Conservation (phyloP, 2,329 filamentous ascomycete species). For the Ceratocystis lukuohia region DNA sequence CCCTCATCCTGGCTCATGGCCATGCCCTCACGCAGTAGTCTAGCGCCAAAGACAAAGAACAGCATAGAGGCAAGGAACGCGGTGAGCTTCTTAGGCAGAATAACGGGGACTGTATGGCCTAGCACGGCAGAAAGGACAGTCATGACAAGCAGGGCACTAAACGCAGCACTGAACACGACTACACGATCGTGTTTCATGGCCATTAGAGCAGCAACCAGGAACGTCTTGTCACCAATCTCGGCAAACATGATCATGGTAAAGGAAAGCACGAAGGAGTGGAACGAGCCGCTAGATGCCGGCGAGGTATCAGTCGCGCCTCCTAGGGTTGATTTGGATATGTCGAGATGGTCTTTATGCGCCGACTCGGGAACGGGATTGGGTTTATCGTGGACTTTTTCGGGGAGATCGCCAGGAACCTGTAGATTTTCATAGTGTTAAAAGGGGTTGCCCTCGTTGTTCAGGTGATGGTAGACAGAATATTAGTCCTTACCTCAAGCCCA, state of each 20-base stretch:
- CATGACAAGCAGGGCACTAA: constrained; percentile 83
- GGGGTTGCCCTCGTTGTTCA: neutral
- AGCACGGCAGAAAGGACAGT: constrained; percentile 85
- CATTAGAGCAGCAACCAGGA: constrained; percentile 93
- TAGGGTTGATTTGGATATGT: constrained; percentile 29
- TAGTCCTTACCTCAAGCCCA: constrained; percentile 44
- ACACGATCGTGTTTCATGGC: constrained; percentile 95
- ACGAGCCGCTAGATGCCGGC: constrained; percentile 32
- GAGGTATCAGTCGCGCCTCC: constrained; percentile 22
- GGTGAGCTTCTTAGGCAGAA: constrained; percentile 83
- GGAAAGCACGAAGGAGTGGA: constrained; percentile 82
- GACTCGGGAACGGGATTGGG: constrained; percentile 56
- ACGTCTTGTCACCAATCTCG: constrained; percentile 96
- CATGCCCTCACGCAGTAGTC: constrained; percentile 73
- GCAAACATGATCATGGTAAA: constrained; percentile 96
- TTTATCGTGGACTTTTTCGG: constrained; percentile 62
- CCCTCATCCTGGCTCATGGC: constrained; percentile 82
- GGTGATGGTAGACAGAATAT: neutral
- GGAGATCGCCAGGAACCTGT: constrained; percentile 71
- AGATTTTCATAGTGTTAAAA: constrained; percentile 16
- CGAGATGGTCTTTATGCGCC: constrained; percentile 50
- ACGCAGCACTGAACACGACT: constrained; percentile 90
- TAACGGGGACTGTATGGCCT: constrained; percentile 77
- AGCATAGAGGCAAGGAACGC: constrained; percentile 72
- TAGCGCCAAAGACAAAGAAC: constrained; percentile 80